Evolutionary conservation across 768 basidiomycete genomes (phyloP).

Genomic region (Psilocybe subaeruginosa): DNA sequence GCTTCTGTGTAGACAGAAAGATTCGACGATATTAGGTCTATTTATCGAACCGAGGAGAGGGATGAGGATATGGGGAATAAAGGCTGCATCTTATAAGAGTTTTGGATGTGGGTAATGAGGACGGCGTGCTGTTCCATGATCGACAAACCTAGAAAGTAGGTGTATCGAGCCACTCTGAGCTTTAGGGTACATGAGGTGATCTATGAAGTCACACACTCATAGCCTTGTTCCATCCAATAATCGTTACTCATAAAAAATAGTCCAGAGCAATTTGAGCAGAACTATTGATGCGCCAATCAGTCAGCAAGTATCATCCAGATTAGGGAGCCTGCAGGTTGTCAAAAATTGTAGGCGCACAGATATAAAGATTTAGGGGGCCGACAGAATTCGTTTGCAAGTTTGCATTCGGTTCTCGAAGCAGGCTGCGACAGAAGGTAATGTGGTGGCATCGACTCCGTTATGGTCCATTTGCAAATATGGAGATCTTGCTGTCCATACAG

Average conservation of each 20-base stretch:
- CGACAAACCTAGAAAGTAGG: slow-evolving; percentile 11
- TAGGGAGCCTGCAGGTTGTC: background rate
- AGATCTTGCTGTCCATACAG: slow-evolving; percentile 1
- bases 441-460: slow-evolving; percentile 2
- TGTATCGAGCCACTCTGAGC: slow-evolving; percentile 5
- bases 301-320: background rate
- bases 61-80: slow-evolving; percentile 9
- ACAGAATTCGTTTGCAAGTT: background rate
- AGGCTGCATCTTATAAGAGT: slow-evolving; percentile 13
- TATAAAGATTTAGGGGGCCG: background rate
- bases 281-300: background rate
- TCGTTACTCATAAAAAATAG: background rate
- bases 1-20: background rate
- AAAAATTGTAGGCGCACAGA: slow-evolving; percentile 6
- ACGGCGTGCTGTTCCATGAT: slow-evolving; percentile 19
- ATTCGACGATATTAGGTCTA: background rate
- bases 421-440: background rate
- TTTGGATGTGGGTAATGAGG: slow-evolving; percentile 17
- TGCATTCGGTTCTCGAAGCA: background rate
- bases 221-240: background rate
- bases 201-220: background rate
- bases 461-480: slow-evolving; percentile 4
- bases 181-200: slow-evolving; percentile 18
- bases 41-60: slow-evolving; percentile 2
- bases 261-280: background rate